Conservation (phyloP, 2,329 filamentous ascomycete species). For the Zopfia rhizophila region DNA sequence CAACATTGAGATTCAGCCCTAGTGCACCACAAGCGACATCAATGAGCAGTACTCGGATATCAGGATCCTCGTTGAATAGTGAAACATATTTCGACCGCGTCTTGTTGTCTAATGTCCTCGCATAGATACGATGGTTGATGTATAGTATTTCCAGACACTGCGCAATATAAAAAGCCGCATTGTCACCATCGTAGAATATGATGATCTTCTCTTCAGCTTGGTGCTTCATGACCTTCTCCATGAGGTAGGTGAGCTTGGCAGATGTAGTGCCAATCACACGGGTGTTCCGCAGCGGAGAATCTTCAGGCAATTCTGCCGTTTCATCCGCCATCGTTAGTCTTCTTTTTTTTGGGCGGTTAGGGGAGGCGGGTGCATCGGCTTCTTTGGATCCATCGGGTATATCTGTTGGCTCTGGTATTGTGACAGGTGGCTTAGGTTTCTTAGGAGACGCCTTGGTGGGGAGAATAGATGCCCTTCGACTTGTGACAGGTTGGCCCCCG, state of each 20-base stretch:
- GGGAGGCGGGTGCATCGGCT: constrained; percentile 18
- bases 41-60: constrained; percentile 85
- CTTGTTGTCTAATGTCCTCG: constrained; percentile 68
- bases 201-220: constrained; percentile 84
- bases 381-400: constrained; percentile 8
- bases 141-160: constrained; percentile 79
- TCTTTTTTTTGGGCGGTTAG: constrained; percentile 38
- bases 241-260: constrained; percentile 85
- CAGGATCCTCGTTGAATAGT: constrained; percentile 76
- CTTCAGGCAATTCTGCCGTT: constrained; percentile 42
- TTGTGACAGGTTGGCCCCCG: constrained; percentile 47
- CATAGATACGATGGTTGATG: constrained; percentile 73
- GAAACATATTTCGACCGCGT: constrained; percentile 79
- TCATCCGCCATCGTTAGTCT: constrained; percentile 45
- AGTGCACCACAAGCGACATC: constrained; percentile 90
- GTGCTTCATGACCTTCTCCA: constrained; percentile 76
- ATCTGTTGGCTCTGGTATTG: background rate
- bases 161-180: constrained; percentile 86
- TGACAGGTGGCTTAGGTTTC: constrained; percentile 20
- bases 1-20: constrained; percentile 84
- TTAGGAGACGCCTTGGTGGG: constrained; percentile 32
- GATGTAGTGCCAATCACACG: constrained; percentile 82
- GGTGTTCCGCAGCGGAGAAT: constrained; percentile 68
- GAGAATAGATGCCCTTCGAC: constrained; percentile 33
- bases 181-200: constrained; percentile 91